Conservation (phyloP, 164 flowering plant genomes). For the Cinnamomum micranthum region DNA sequence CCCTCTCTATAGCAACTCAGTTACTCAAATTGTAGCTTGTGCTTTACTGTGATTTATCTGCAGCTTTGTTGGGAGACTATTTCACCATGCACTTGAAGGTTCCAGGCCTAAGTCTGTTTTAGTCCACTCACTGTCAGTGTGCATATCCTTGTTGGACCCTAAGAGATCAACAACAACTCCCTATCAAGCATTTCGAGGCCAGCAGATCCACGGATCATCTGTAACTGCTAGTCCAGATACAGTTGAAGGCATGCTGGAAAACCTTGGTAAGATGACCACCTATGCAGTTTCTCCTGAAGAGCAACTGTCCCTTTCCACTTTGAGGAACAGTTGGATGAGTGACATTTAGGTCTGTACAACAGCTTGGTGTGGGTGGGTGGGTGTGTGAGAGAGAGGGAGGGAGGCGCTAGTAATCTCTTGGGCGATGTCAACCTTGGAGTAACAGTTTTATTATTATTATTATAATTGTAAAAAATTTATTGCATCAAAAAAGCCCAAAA, state of each 20-base stretch:
- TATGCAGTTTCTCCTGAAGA: no score
- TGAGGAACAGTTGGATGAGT: no score
- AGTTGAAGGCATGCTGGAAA: constrained; percentile 79
- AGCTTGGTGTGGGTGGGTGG: no score
- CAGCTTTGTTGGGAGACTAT: constrained; percentile 87
- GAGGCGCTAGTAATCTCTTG: no score
- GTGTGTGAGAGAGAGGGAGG: no score
- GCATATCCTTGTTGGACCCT: constrained; percentile 86
- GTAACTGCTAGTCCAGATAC: constrained; percentile 64
- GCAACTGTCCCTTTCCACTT: no score
- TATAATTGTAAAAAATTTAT: no score
- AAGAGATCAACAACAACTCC: constrained; percentile 56
- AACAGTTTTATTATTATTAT: no score
- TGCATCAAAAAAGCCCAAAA: no score
- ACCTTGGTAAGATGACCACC: constrained; percentile 47
- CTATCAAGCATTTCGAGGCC: constrained; percentile 59
- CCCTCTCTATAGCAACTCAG: no score
- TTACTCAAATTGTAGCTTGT: not conserved
- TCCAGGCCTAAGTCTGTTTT: constrained; percentile 88
- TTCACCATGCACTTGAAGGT: constrained; percentile 76
- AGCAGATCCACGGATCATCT: constrained; percentile 47
- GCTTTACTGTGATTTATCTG: constrained; percentile 11
- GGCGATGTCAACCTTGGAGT: no score
- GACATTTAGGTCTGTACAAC: no score
- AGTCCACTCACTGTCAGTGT: constrained; percentile 72